Conservation (phyloP, 371 early-diverging fungal species). For the Chytridium lagenaria region DNA sequence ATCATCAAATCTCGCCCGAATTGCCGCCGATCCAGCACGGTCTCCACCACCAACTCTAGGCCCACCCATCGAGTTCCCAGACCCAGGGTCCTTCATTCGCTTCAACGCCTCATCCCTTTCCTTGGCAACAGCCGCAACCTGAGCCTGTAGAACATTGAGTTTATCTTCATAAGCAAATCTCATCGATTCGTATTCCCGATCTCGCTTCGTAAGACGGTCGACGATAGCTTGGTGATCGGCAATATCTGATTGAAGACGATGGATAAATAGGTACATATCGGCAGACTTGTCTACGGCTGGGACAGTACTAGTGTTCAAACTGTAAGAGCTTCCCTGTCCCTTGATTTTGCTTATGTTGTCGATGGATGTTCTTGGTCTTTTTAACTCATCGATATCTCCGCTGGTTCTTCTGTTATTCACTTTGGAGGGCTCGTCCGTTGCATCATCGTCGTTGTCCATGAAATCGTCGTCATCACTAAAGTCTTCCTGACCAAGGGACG, state of each 20-base stretch:
- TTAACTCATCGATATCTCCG: not conserved
- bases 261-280: conserved; percentile 57
- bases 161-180: conserved; percentile 75
- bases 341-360: not conserved
- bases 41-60: conserved; percentile 24
- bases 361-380: not conserved
- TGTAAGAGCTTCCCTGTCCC: not conserved
- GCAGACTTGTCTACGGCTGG: conserved; percentile 25
- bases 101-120: conserved; percentile 72
- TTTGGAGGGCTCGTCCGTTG: not conserved
- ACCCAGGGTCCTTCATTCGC: conserved; percentile 40
- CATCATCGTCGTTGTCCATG: not conserved
- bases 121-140: conserved; percentile 63
- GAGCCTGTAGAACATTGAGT: conserved; percentile 62
- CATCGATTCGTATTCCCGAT: conserved; percentile 53
- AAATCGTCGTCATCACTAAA: conserved; percentile 3
- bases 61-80: not conserved
- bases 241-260: conserved; percentile 76
- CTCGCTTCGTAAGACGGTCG: conserved; percentile 43
- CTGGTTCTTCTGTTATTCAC: not conserved
- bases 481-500: conserved; percentile 18
- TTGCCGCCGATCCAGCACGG: conserved; percentile 46
- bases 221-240: conserved; percentile 64
- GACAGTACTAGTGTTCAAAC: not conserved
- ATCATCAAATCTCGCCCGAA: conserved; percentile 70